phyloP scores from a whole-genome alignment of 2,329 filamentous ascomycete species.

The Elsinoe ampelina region DNA sequence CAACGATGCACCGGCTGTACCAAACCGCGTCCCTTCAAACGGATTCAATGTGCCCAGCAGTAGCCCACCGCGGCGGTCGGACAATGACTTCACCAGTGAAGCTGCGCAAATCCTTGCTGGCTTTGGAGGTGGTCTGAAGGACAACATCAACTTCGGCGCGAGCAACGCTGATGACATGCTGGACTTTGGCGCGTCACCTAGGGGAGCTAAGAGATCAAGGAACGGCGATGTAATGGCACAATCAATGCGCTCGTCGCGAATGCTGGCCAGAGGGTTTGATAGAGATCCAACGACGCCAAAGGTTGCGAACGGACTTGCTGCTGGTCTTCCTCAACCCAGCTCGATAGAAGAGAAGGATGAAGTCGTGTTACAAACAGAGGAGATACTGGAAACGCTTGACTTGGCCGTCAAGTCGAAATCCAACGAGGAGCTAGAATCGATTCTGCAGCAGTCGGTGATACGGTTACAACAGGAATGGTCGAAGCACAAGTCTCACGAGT shows the following conservation, averaged over 20 bases:
- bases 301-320: conserved; percentile 62
- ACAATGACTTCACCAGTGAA: conserved; percentile 23
- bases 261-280: conserved; percentile 10
- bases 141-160: neutral
- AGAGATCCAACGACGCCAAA: conserved; percentile 42
- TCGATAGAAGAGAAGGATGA: conserved; percentile 58
- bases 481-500: conserved; percentile 20
- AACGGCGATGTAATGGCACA: conserved; percentile 25
- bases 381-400: conserved; percentile 44
- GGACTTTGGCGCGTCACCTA: conserved; percentile 21
- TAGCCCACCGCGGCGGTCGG: conserved; percentile 25
- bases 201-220: conserved; percentile 31
- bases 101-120: conserved; percentile 1
- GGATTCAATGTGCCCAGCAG: conserved; percentile 30
- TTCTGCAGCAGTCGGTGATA: conserved; percentile 23
- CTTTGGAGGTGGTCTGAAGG: conserved; percentile 31
- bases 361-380: conserved; percentile 67
- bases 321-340: conserved; percentile 43
- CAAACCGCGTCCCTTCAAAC: conserved; percentile 9
- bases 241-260: conserved; percentile 14
- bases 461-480: conserved; percentile 24
- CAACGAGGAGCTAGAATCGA: conserved; percentile 23
- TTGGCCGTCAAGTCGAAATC: conserved; percentile 26
- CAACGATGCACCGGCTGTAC: neutral
- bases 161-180: conserved; percentile 13